phyloP scores from a whole-genome alignment of 148 eudicot species.

The Fallopia convolvulus region DNA sequence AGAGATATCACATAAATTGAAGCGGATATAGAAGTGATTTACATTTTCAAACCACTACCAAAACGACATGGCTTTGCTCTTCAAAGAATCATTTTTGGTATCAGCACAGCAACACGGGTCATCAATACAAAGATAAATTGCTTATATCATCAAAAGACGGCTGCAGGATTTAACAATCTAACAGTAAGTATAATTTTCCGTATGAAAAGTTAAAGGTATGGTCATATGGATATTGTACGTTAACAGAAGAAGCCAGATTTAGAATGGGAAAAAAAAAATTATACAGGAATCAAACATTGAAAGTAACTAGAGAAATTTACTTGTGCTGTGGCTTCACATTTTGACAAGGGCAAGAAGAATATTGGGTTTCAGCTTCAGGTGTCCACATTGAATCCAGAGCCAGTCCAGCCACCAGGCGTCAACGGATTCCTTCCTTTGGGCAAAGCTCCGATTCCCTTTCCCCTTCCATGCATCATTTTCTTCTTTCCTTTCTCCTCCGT shows the following conservation, averaged over 20 bases:
- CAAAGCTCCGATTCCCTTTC: slow-evolving; percentile 66
- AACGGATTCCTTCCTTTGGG: slow-evolving; percentile 68
- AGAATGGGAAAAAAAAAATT: not conserved
- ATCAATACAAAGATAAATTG: not conserved
- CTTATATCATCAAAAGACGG: not conserved
- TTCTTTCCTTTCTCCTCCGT: slow-evolving; percentile 61
- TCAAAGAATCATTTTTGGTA: not conserved
- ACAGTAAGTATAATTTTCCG: not conserved
- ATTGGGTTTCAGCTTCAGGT: slow-evolving; percentile 35
- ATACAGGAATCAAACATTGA: not conserved
- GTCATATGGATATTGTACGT: not conserved
- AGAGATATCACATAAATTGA: not conserved
- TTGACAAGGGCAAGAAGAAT: not conserved
- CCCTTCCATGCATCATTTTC: slow-evolving; percentile 63
- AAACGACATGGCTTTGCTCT: not conserved
- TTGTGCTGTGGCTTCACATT: not conserved
- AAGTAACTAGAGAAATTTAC: not conserved
- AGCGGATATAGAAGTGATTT: not conserved
- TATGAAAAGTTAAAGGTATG: not conserved
- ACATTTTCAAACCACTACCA: not conserved
- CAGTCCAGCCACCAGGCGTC: slow-evolving; percentile 86
- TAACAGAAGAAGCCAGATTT: not conserved
- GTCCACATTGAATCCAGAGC: slow-evolving; percentile 88
- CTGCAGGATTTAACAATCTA: not conserved
- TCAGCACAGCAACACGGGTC: not conserved